A percentile compares a stretch with the other conserved stretches of the same genome.
phyloP scores from a whole-genome alignment of 805 yeast genomes.

The Lachancea fermentati region DNA sequence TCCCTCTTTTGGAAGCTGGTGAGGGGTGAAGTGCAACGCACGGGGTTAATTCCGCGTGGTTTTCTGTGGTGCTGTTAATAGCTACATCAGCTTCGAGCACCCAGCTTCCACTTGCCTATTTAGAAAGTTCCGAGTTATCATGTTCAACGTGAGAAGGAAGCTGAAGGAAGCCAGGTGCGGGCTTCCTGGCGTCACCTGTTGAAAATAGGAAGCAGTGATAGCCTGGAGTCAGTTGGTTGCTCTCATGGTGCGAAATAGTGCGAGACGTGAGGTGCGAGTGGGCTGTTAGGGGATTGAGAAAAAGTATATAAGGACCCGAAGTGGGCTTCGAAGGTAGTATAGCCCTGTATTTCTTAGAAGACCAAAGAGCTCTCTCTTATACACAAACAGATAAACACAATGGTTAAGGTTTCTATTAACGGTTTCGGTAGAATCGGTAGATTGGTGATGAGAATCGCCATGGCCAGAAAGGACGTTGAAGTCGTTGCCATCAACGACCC shows the following conservation, averaged over 20 bases:
- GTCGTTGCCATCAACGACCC: constrained; percentile 68
- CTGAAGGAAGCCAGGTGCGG: neutral
- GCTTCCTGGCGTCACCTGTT: neutral
- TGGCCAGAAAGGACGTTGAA: constrained; percentile 45
- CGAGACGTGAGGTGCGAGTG: neutral
- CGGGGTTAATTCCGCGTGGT: neutral
- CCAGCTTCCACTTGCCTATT: neutral
- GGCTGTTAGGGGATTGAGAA: neutral
- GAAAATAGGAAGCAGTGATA: neutral
- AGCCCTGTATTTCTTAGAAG: neutral
- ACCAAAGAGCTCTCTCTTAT: neutral
- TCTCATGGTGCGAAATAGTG: neutral
- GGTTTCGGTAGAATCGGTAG: constrained; percentile 73
- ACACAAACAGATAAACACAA: constrained; percentile 16
- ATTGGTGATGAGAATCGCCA: constrained; percentile 58
- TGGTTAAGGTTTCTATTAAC: constrained; percentile 53
- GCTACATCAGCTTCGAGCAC: neutral
- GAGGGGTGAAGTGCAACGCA: neutral
- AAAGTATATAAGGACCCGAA: neutral
- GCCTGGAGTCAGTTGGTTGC: neutral
- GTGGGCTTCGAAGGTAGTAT: neutral
- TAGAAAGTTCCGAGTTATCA: neutral
- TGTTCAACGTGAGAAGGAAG: neutral
- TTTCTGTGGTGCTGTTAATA: neutral
- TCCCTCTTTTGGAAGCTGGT: neutral